A percentile compares a stretch with the other conserved stretches of the same genome.
Evolutionary conservation across 192 early-diverging fungal genomes (phyloP).

Genomic region (Obelidium mucronatum): DNA sequence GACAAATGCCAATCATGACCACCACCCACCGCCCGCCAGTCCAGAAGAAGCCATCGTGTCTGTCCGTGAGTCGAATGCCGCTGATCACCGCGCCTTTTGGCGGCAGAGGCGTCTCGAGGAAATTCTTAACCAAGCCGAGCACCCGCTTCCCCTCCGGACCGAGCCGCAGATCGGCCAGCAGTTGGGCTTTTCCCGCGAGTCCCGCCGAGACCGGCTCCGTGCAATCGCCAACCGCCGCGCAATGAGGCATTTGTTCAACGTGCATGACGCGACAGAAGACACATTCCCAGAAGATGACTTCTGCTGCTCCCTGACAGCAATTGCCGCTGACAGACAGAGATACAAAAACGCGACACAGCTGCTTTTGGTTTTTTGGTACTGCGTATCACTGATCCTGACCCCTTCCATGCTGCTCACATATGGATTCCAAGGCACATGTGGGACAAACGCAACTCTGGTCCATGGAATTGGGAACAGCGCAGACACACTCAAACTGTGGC

Average conservation of each 20-base stretch:
- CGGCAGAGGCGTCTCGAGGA: too few relatives aligned
- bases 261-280: neutral
- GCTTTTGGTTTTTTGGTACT: constrained; percentile 10
- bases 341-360: neutral
- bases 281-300: neutral
- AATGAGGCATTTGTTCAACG: neutral
- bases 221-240: neutral
- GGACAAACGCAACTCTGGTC: neutral
- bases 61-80: too few relatives aligned
- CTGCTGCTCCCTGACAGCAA: neutral
- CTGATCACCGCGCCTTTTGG: too few relatives aligned
- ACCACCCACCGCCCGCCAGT: too few relatives aligned
- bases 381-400: neutral
- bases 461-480: neutral
- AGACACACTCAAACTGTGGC: neutral
- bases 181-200: neutral
- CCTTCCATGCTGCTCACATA: neutral
- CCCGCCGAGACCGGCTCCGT: neutral
- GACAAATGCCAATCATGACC: too few relatives aligned
- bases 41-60: too few relatives aligned
- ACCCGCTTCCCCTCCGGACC: neutral
- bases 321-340: neutral
- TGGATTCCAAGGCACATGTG: neutral
- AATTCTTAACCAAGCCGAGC: too few relatives aligned
- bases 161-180: neutral